phyloP scores from a whole-genome alignment of 1,284 basidiomycete genomes.

The Sanghuangporus baumii region DNA sequence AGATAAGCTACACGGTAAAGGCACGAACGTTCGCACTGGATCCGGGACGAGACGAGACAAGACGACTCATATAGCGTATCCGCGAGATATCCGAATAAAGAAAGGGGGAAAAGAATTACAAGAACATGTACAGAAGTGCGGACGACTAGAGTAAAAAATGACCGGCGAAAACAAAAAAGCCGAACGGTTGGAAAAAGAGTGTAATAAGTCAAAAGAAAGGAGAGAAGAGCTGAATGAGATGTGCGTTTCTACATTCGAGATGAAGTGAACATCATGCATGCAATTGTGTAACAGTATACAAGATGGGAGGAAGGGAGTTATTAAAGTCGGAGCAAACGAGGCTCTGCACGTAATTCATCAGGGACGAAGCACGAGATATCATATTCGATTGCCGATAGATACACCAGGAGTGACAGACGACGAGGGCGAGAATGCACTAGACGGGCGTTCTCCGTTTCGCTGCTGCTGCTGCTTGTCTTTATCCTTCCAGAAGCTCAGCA shows the following conservation, averaged over 20 bases:
- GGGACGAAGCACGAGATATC: background rate
- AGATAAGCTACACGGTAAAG: background rate
- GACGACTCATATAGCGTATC: too few species aligned
- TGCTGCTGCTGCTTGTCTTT: slow-evolving; percentile 26
- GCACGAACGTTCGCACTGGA: too few species aligned
- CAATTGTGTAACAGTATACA: too few species aligned
- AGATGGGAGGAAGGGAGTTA: too few species aligned
- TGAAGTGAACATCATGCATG: background rate
- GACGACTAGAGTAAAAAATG: background rate
- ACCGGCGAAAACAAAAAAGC: background rate
- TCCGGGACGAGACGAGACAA: too few species aligned
- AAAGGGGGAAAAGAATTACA: background rate
- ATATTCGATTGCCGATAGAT: background rate
- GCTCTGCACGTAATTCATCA: too few species aligned
- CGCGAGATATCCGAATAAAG: too few species aligned
- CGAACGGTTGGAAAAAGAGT: background rate
- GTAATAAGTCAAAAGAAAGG: background rate
- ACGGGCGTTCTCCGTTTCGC: slow-evolving; percentile 6
- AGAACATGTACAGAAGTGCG: background rate
- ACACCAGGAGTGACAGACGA: background rate
- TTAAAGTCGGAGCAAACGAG: too few species aligned
- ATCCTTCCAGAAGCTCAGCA: slow-evolving; percentile 49
- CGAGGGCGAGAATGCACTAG: background rate
- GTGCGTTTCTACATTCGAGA: background rate
- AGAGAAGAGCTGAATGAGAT: background rate